These are phyloP conservation scores for Pyrenophora teres DNA, from an alignment of 2,329 filamentous ascomycete species.

Conservation along the genomic window DNA sequence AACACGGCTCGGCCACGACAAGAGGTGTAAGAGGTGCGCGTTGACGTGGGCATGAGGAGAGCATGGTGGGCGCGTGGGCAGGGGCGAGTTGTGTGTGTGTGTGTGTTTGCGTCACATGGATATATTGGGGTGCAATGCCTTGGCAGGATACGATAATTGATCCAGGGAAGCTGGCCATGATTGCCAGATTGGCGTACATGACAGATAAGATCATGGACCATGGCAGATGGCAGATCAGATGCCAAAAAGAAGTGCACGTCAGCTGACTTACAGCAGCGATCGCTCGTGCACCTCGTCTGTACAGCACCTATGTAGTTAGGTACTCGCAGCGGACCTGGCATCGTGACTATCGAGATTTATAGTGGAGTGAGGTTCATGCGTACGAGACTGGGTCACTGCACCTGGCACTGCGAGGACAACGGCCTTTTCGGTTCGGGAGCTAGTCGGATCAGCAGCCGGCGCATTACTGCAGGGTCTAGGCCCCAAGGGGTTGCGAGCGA, in stretches of 20 bases:
- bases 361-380: conserved; percentile 14
- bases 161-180: neutral
- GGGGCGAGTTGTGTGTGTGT: neutral
- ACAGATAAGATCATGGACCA: neutral
- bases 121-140: neutral
- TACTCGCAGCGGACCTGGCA: neutral
- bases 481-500: conserved; percentile 2
- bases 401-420: neutral
- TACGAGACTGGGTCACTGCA: conserved; percentile 11
- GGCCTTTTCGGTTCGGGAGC: conserved; percentile 11
- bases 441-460: conserved; percentile 14
- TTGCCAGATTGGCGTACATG: neutral
- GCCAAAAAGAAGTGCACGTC: too few relatives aligned
- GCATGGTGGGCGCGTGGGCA: too few relatives aligned
- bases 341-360: conserved; percentile 6
- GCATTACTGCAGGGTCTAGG: conserved; percentile 15
- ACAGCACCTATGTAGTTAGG: too few relatives aligned
- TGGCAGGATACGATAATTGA: neutral
- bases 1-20: neutral
- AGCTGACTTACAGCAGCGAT: too few relatives aligned
- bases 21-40: neutral
- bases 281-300: conserved; percentile 1
- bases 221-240: conserved; percentile 1
- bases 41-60: neutral
- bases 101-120: neutral